These are phyloP conservation scores for Malus hybrid DNA, from an alignment of 331 rosid genomes.

Conservation along the genomic window DNA sequence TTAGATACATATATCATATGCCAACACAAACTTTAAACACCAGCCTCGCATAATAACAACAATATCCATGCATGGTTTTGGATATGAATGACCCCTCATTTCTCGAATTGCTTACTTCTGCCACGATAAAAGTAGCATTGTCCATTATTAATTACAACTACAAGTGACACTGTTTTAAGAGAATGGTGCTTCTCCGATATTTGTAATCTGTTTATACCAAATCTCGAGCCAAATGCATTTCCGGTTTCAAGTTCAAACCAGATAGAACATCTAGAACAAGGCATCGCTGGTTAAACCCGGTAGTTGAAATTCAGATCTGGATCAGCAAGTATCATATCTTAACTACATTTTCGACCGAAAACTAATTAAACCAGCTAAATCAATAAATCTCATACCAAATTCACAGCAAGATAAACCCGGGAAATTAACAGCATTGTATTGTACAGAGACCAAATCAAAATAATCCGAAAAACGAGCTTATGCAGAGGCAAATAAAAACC, in stretches of 20 bases:
- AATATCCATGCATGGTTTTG: background rate
- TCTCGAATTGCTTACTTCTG: background rate
- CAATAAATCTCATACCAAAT: background rate
- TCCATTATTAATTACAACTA: background rate
- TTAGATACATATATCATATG: background rate
- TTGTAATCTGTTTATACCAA: background rate
- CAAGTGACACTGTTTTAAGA: background rate
- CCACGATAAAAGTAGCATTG: background rate
- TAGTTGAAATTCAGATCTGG: slow-evolving; percentile 43
- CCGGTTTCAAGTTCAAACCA: background rate
- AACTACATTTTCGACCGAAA: background rate
- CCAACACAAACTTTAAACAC: background rate
- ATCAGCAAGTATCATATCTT: slow-evolving; percentile 4
- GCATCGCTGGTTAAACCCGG: background rate
- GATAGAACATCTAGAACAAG: slow-evolving; percentile 14
- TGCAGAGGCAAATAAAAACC: background rate
- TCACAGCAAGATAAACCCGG: background rate
- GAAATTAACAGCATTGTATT: slow-evolving; percentile 11
- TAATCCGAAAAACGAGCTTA: background rate
- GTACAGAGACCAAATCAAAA: slow-evolving; percentile 5
- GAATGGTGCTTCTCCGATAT: background rate
- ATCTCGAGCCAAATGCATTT: background rate
- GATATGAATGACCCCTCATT: background rate
- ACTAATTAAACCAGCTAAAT: background rate
- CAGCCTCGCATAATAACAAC: background rate